Evolutionary conservation across 1,284 basidiomycete genomes (phyloP), one percentile per base, ranked within the genome.

Genomic region (Hemileia vastatrix): DNA sequence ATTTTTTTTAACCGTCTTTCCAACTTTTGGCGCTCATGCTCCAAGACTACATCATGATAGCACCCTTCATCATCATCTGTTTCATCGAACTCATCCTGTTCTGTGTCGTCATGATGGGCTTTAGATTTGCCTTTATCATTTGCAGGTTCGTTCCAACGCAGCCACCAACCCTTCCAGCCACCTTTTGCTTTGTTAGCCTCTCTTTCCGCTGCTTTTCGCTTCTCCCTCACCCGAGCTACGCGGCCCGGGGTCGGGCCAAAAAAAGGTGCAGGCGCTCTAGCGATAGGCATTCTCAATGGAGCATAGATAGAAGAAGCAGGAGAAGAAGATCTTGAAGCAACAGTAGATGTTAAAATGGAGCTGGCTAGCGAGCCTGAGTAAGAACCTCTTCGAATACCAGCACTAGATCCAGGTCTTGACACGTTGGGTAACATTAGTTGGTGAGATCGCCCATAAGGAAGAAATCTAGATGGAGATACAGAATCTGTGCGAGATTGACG

Each of bases 131-230:
- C 59, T 23, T 62, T 62, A 18, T 40, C 43, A 27, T 21, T 11
- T 2, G 52, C 21, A 31, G 45, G 50, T n/a, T 54, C 52, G 27
- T 62, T 45, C 59, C 59, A 62, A 40, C 55, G 49, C 23, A 54
- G 54, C 59, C 59, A 62, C 59, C 59, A 62, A 23, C 52, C 59
- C 23, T 55, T 62, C 59, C 59, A 62, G 3, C 59, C 59, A 31
- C 59, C 59, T 40, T 55, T 48, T 9, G 59, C 59, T 54, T 45
- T 43, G 18, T 62, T 45, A 11, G 52, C 53, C 54, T 62, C 52
- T 32, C 53, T 24, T 40, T 62, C 50, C n/a, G 52, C 52, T 23
- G 55, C 59, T 55, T 62, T 51, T 5, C 52, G 44, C 6, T 45
- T 52, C 48, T 54, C 59, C 23, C 59, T 54, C 6, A 62, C 59